Evolutionary conservation across 1,139 yeast genomes (phyloP), one percentile per base, ranked within the genome.

Genomic region (Lizanozyma gosingica): DNA sequence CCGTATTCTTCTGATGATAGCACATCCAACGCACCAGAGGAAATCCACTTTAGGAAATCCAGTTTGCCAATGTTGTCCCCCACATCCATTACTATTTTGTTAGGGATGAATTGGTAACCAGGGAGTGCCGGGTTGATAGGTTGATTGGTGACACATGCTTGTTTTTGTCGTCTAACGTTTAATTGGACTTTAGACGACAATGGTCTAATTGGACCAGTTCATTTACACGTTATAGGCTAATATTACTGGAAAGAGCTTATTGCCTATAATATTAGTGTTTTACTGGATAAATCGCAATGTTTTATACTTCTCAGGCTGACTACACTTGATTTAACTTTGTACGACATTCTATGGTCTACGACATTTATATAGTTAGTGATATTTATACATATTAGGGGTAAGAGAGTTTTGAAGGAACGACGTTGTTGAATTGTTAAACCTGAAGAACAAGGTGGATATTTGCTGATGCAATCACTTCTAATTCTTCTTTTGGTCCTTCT

Each of bases 11-110:
- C 68, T 58, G 34, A 68, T 64, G 35, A 67, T 54, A 14, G 73
- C 74, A 55, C 73, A 68, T 37, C 59, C 67, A 14, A 67, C 67
- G 54, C 74, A 68, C 3, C 65, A 62, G 3, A 57, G 56, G 66
- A 67, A 68, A 33, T 63, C 61, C 1, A 48, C 43, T 45, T 67
- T 73, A 39, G 65, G 51, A 4, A 55, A 62, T n/a, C n/a, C n/a
- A n/a, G 54, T 17, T 58, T 43, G 15, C 59, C 49, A 22, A 22
- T 22, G 11, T 22, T 11, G 11, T 6, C 6, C 6, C 59, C 57
- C 3, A 47, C 50, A 43, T 56, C 61, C 38, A 22, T 22, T 11
- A 22, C 11, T 22, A 22, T 22, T 22, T 6, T 11, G 11, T 6
- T 22, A 6, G 29, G 29, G 6, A 22, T 22, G 29, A 6, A 11